A percentile compares a stretch with the other conserved stretches of the same genome.
Conservation (phyloP, 306 rosid species). For the Cicer cuneatum region DNA sequence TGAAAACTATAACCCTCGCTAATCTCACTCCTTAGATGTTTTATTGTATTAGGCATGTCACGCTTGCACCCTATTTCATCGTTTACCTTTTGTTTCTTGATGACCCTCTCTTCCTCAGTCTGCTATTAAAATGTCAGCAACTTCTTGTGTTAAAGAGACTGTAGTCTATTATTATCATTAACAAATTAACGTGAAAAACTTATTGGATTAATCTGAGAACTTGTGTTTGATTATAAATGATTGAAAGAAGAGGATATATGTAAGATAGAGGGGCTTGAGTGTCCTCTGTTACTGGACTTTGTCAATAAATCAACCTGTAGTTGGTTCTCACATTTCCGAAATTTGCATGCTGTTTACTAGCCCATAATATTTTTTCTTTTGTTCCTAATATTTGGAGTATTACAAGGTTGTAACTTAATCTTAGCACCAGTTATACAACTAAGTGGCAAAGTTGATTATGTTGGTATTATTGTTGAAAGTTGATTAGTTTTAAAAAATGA, state of each 20-base stretch:
- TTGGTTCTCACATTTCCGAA: conserved; percentile 17
- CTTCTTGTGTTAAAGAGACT: neutral
- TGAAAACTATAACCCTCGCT: conserved; percentile 3
- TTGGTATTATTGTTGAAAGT: conserved; percentile 16
- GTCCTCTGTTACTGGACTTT: conserved; percentile 20
- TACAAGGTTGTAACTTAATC: conserved; percentile 17
- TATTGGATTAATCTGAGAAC: conserved; percentile 24
- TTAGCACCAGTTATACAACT: conserved; percentile 20
- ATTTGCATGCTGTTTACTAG: conserved; percentile 14
- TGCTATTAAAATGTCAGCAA: conserved; percentile 16
- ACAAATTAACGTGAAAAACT: neutral
- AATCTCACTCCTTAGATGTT: conserved; percentile 2
- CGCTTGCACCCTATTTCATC: neutral
- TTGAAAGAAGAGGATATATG: conserved; percentile 20
- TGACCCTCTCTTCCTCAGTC: neutral
- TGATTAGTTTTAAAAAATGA: conserved; percentile 3
- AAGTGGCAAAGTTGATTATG: conserved; percentile 22
- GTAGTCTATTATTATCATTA: conserved; percentile 1
- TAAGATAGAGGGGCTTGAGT: conserved; percentile 15
- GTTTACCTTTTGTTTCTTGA: conserved; percentile 13
- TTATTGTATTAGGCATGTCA: neutral
- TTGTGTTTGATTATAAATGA: conserved; percentile 2
- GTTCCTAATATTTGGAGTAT: neutral
- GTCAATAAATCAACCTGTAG: conserved; percentile 10
- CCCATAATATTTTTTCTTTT: neutral